Evolutionary conservation across 352 stramenopile genomes (phyloP).

Genomic region (Globisporangium megalacanthum): DNA sequence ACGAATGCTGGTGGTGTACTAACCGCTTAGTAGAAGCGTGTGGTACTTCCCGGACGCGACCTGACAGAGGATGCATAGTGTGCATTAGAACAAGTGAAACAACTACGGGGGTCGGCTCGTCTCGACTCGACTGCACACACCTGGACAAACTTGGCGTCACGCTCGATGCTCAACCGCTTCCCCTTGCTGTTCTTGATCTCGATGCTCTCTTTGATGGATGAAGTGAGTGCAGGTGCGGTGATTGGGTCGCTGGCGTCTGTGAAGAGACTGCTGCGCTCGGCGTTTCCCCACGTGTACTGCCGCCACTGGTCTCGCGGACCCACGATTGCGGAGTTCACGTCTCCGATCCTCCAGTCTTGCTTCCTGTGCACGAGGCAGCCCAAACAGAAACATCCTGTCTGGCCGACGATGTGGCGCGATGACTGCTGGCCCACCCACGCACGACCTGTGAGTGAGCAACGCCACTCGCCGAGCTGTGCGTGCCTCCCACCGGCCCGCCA

Average conservation of each 20-base stretch:
- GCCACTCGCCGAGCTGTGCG: not conserved
- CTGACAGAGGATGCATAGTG: constrained; percentile 15
- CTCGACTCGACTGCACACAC: constrained; percentile 16
- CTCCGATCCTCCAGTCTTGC: constrained; percentile 72
- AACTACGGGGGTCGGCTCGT: not conserved
- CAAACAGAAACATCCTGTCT: constrained; percentile 71
- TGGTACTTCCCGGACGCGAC: constrained; percentile 72
- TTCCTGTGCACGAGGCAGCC: constrained; percentile 66
- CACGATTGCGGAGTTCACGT: constrained; percentile 58
- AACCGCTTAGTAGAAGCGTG: constrained; percentile 66
- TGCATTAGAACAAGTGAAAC: not conserved
- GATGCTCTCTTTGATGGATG: constrained; percentile 45
- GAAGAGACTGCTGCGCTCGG: constrained; percentile 43
- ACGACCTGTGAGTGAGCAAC: not conserved
- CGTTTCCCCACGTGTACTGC: constrained; percentile 58
- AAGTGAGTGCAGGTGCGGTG: constrained; percentile 26
- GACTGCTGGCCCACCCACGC: constrained; percentile 13
- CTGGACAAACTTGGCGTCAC: constrained; percentile 61
- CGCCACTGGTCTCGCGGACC: constrained; percentile 61
- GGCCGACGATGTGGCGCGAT: constrained; percentile 44
- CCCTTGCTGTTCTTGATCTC: constrained; percentile 32
- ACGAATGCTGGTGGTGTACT: constrained; percentile 1
- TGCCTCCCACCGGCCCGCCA: not conserved
- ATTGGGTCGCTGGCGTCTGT: constrained; percentile 3
- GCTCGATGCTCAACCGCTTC: constrained; percentile 35